phyloP scores from a whole-genome alignment of 139 green algal genomes.

The Picochlorum sp. region DNA sequence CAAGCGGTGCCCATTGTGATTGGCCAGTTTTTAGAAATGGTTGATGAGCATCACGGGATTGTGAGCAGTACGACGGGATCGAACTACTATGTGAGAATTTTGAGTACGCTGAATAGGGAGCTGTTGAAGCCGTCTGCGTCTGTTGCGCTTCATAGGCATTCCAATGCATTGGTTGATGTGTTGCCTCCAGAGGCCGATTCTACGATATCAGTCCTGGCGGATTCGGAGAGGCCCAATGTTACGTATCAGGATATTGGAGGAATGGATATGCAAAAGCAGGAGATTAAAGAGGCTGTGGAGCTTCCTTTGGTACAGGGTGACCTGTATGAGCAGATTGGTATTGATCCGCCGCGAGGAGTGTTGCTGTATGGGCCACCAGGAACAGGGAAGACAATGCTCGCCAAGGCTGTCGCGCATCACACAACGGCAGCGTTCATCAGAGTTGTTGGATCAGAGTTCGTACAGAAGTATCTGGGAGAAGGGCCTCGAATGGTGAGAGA shows the following conservation, averaged over 20 bases:
- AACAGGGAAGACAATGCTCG: conserved; percentile 92
- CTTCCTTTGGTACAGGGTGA: conserved; percentile 92
- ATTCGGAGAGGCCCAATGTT: conserved; percentile 90
- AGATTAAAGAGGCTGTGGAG: conserved; percentile 98
- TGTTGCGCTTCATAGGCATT: conserved; percentile 95
- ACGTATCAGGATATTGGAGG: conserved; percentile 96
- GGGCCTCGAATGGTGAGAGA: conserved; percentile 96
- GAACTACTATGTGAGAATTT: conserved; percentile 80
- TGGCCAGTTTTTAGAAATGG: conserved; percentile 98
- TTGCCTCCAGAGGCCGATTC: conserved; percentile 96
- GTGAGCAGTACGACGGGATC: conserved; percentile 92
- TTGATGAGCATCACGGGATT: conserved; percentile 91
- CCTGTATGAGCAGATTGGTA: conserved; percentile 91
- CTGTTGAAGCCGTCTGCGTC: conserved; percentile 89
- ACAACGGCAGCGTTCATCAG: conserved; percentile 96
- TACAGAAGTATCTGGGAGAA: conserved; percentile 99
- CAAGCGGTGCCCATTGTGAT: conserved; percentile 92
- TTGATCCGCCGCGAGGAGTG: conserved; percentile 93
- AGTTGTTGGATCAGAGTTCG: conserved; percentile 96
- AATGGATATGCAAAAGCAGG: conserved; percentile 98
- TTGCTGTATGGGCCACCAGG: conserved; percentile 90
- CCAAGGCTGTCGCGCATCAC: conserved; percentile 94
- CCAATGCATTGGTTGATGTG: conserved; percentile 97
- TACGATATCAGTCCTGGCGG: conserved; percentile 85
- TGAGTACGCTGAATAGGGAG: conserved; percentile 94